Percentiles rank a stretch among this genome's conserved stretches.
phyloP scores from a whole-genome alignment of 441 rosid species.

The Populus hybrid region DNA sequence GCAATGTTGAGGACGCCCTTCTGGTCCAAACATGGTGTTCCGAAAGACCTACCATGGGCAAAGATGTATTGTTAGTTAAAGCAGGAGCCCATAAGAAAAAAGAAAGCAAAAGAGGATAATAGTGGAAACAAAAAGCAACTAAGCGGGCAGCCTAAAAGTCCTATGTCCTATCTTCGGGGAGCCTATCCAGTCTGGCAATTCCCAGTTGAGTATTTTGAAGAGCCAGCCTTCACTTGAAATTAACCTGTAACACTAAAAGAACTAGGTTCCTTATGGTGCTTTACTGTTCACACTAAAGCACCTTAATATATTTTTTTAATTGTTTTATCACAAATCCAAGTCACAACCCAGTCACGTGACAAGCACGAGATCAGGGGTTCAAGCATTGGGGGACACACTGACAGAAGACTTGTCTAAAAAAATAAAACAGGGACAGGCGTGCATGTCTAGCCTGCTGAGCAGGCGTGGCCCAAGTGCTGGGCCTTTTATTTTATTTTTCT shows the following conservation, averaged over 20 bases:
- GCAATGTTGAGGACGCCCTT: slow-evolving; percentile 99
- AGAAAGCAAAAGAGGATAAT: not conserved
- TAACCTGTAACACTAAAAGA: not conserved
- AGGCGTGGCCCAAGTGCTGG: no score
- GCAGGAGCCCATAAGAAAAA: not conserved
- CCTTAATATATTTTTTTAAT: no score
- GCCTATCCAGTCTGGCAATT: not conserved
- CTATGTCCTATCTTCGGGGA: no score
- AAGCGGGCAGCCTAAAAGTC: not conserved
- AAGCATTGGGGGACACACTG: no score
- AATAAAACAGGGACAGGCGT: no score
- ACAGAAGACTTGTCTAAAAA: no score
- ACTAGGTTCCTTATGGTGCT: not conserved
- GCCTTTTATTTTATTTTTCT: no score
- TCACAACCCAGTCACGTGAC: no score
- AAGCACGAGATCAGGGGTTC: no score
- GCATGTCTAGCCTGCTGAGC: no score
- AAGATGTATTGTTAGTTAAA: slow-evolving; percentile 7
- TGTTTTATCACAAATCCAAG: no score
- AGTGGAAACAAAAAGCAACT: not conserved
- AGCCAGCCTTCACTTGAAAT: not conserved
- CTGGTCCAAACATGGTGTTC: slow-evolving; percentile 99
- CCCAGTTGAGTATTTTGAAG: not conserved
- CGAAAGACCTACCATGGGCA: slow-evolving; percentile 73
- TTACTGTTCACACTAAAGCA: no score